Percentiles rank a stretch among this genome's conserved stretches.
Evolutionary conservation across 768 basidiomycete species (phyloP).

Genomic region (Gloeostereum incarnatum): DNA sequence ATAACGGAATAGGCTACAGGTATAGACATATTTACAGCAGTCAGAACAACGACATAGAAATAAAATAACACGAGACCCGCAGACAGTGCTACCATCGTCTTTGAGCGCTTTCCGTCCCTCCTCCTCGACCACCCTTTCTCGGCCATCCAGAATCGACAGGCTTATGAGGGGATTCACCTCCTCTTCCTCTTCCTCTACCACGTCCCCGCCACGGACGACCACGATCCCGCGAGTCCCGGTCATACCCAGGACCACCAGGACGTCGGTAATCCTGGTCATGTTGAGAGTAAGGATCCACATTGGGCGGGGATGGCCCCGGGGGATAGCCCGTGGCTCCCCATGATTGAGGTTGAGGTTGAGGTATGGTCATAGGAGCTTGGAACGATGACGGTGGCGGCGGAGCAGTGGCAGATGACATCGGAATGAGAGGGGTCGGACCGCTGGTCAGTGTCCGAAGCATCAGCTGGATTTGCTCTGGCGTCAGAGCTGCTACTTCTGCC

Average conservation of each 20-base stretch:
- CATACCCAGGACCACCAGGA: slow-evolving; percentile 19
- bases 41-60: neutral
- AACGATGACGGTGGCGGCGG: slow-evolving; percentile 16
- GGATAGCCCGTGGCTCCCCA: slow-evolving; percentile 9
- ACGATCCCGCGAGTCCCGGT: slow-evolving; percentile 20
- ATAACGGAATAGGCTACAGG: too few relatives aligned
- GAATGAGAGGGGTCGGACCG: slow-evolving; percentile 21
- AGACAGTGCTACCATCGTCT: neutral
- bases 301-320: slow-evolving; percentile 17
- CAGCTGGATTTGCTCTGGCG: slow-evolving; percentile 66
- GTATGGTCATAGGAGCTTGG: slow-evolving; percentile 5
- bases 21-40: too few relatives aligned
- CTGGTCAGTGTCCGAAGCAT: slow-evolving; percentile 51
- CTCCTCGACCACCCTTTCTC: slow-evolving; percentile 15
- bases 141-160: slow-evolving; percentile 54
- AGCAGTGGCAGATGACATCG: slow-evolving; percentile 17
- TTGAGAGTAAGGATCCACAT: slow-evolving; percentile 14
- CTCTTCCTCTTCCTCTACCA: slow-evolving; percentile 12
- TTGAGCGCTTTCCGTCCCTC: neutral
- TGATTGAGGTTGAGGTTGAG: slow-evolving; percentile 8
- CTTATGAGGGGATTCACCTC: slow-evolving; percentile 18
- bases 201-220: slow-evolving; percentile 21
- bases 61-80: neutral
- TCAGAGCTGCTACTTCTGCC: slow-evolving; percentile 63
- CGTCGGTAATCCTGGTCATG: slow-evolving; percentile 26